These are phyloP conservation scores for Phytophthora vignae DNA, from an alignment of 352 stramenopile species.

Conservation along the genomic window DNA sequence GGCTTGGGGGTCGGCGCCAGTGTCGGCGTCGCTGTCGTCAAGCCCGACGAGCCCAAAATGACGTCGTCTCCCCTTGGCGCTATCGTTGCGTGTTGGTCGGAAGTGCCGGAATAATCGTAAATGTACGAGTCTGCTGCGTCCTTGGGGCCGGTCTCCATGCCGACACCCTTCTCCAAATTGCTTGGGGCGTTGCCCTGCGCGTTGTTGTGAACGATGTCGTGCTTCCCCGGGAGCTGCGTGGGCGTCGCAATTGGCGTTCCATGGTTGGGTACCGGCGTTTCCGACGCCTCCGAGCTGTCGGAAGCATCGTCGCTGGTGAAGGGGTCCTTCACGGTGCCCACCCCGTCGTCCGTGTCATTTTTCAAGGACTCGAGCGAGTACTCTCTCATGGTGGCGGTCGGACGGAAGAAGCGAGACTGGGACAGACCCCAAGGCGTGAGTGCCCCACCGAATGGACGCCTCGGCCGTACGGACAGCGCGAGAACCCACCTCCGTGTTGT, in stretches of 20 bases:
- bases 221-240: neutral
- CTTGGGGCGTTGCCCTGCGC: neutral
- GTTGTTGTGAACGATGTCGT: neutral
- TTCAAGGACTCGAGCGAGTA: slow-evolving; percentile 38
- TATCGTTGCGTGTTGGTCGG: slow-evolving; percentile 16
- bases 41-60: slow-evolving; percentile 7
- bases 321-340: slow-evolving; percentile 21
- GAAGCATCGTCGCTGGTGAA: slow-evolving; percentile 12
- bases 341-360: slow-evolving; percentile 28
- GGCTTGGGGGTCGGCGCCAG: slow-evolving; percentile 4
- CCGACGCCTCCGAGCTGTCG: neutral
- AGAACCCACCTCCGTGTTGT: slow-evolving; percentile 24
- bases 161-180: neutral
- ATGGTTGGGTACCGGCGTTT: neutral
- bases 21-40: slow-evolving; percentile 3
- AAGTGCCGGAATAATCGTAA: slow-evolving; percentile 13
- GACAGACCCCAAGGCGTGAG: slow-evolving; percentile 5
- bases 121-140: slow-evolving; percentile 8
- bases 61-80: neutral
- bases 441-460: slow-evolving; percentile 32
- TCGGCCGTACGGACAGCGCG: slow-evolving; percentile 17
- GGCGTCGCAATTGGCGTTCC: neutral
- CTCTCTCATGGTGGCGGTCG: slow-evolving; percentile 29
- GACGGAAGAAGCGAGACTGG: slow-evolving; percentile 41
- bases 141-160: neutral